These are phyloP conservation scores for Citrus cavaleriei DNA, from an alignment of 345 rosid genomes.

Conservation along the genomic window DNA sequence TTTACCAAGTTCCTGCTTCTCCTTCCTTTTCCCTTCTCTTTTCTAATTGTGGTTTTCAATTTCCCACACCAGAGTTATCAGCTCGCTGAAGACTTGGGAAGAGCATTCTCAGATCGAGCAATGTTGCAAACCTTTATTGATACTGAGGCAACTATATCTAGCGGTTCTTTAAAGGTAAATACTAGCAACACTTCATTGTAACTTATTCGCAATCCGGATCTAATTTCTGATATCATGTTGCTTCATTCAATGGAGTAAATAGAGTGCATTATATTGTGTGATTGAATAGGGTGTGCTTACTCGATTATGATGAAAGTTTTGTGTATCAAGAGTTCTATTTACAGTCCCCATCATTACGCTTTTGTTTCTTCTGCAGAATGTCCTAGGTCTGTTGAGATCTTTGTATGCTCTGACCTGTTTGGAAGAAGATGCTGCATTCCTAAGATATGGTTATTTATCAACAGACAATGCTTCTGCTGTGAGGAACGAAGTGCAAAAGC, in stretches of 20 bases:
- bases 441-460: conserved; percentile 68
- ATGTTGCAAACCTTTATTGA: conserved; percentile 56
- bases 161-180: conserved; percentile 63
- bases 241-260: background rate
- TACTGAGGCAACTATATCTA: conserved; percentile 49
- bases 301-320: background rate
- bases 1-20: background rate
- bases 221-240: background rate
- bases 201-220: background rate
- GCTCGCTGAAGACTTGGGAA: conserved; percentile 85
- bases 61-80: conserved; percentile 53
- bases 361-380: conserved; percentile 39
- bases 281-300: background rate
- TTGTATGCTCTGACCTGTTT: conserved; percentile 59
- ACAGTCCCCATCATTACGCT: background rate
- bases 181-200: background rate
- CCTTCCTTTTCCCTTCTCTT: background rate
- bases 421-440: conserved; percentile 79
- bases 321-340: background rate
- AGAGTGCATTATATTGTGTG: background rate
- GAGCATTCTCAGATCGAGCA: conserved; percentile 81
- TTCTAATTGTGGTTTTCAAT: conserved; percentile 5
- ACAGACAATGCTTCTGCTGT: conserved; percentile 50
- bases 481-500: conserved; percentile 61
- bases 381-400: conserved; percentile 56